Conservation (phyloP, 345 rosid species). For the Eucalyptus dawsonii region DNA sequence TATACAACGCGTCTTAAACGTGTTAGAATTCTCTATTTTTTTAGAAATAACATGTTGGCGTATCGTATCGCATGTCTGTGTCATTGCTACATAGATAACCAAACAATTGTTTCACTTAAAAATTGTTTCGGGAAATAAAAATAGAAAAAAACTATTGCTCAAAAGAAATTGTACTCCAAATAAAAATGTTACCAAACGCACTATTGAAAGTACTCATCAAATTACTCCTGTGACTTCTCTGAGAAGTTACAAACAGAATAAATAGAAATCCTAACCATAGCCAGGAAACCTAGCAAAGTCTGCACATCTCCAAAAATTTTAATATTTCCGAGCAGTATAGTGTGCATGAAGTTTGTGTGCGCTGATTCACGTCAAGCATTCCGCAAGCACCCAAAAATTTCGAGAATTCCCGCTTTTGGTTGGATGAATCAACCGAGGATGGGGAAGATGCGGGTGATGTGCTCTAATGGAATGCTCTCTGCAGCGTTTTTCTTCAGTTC, state of each 20-base stretch:
- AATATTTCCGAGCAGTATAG: background rate
- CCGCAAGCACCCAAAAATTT: background rate
- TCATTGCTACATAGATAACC: fast-evolving
- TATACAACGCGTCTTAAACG: fast-evolving
- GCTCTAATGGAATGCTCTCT: slow-evolving; percentile 69
- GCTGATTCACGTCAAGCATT: background rate
- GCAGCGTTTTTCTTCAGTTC: slow-evolving; percentile 70
- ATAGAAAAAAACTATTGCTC: no score
- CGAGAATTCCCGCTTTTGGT: background rate
- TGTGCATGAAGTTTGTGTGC: background rate
- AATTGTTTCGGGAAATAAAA: fast-evolving
- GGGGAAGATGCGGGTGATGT: slow-evolving; percentile 80
- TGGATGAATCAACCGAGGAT: slow-evolving; percentile 51
- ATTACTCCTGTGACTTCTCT: background rate
- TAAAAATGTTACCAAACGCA: fast-evolving
- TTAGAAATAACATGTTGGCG: fast-evolving
- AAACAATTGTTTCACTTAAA: no score
- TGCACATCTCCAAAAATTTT: background rate
- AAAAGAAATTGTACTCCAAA: no score
- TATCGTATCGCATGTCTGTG: fast-evolving
- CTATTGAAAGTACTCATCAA: background rate
- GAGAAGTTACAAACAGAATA: background rate
- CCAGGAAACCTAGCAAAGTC: background rate
- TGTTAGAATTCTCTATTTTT: fast-evolving
- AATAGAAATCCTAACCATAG: background rate